A percentile compares a stretch with the other conserved stretches of the same genome.
Evolutionary conservation across 768 basidiomycete species (phyloP).

Genomic region (Calocera viscosa): DNA sequence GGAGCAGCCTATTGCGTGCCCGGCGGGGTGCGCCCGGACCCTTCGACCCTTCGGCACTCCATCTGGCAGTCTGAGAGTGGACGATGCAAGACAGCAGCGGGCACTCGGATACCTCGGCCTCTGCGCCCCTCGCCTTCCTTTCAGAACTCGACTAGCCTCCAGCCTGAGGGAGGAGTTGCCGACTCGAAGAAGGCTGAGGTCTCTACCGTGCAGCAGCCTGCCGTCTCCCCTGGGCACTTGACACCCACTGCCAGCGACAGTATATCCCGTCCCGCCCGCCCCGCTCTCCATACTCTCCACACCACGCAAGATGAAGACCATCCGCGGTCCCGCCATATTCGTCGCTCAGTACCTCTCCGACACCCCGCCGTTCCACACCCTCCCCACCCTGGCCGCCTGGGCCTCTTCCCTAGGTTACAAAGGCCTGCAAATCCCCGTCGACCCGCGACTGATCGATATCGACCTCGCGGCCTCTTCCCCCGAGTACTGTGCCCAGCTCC

Average conservation of each 20-base stretch:
- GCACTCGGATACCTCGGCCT: too few species aligned
- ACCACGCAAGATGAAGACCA: neutral
- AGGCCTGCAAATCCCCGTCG: constrained; percentile 4
- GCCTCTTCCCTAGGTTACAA: neutral
- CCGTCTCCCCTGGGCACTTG: too few species aligned
- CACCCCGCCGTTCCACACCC: neutral
- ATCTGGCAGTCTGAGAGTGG: too few species aligned
- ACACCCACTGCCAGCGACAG: neutral
- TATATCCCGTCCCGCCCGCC: neutral
- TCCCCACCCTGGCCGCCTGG: neutral
- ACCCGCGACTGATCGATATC: constrained; percentile 3
- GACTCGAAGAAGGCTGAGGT: too few species aligned
- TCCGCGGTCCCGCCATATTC: neutral
- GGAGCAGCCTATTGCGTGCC: too few species aligned
- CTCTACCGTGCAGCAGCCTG: too few species aligned
- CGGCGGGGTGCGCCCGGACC: too few species aligned
- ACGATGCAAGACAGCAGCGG: too few species aligned
- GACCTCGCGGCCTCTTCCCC: neutral
- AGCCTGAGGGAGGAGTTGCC: too few species aligned
- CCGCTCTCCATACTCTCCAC: neutral
- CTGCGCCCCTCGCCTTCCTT: too few species aligned
- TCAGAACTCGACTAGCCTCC: too few species aligned
- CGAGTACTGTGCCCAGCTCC: neutral
- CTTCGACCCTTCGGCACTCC: too few species aligned
- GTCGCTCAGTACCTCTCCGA: constrained; percentile 3